A percentile compares a stretch with the other conserved stretches of the same genome.
Evolutionary conservation across 306 rosid genomes (phyloP).

Genomic region (Parietaria judaica): DNA sequence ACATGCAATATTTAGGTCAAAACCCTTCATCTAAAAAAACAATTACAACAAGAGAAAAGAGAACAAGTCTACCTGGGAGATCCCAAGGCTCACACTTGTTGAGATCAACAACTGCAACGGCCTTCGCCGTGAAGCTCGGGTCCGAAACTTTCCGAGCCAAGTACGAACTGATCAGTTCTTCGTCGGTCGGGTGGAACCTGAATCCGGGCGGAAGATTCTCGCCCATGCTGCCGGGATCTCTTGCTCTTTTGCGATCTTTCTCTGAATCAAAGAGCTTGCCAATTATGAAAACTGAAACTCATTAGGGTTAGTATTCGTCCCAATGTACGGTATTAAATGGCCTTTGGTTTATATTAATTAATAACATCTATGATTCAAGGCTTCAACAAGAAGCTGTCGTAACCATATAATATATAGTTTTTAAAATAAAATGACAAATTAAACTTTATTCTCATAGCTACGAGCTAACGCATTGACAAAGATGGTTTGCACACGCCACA

Average conservation of each 20-base stretch:
- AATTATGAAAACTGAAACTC: background rate
- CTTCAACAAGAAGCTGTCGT: slow-evolving; percentile 46
- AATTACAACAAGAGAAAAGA: background rate
- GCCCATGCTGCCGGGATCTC: slow-evolving; percentile 25
- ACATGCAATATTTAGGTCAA: too few species aligned
- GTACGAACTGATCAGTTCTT: slow-evolving; percentile 79
- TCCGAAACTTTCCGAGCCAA: slow-evolving; percentile 66
- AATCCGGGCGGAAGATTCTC: slow-evolving; percentile 90
- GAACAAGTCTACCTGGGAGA: slow-evolving; percentile 51
- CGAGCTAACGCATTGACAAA: slow-evolving; percentile 78
- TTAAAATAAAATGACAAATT: slow-evolving; percentile 5
- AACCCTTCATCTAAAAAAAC: too few species aligned
- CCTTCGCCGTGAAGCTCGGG: slow-evolving; percentile 49
- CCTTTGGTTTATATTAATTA: slow-evolving; percentile 13
- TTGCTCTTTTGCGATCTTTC: too few species aligned
- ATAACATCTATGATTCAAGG: slow-evolving; percentile 8
- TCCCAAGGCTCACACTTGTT: slow-evolving; percentile 97
- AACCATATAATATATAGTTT: background rate
- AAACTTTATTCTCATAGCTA: slow-evolving; percentile 12
- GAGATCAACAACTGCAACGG: slow-evolving; percentile 80
- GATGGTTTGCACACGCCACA: background rate
- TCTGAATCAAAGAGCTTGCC: background rate
- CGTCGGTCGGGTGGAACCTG: slow-evolving; percentile 93
- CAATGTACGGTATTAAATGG: slow-evolving; percentile 36
- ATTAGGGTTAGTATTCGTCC: slow-evolving; percentile 26